Percentiles rank a stretch among this genome's conserved stretches.
These are phyloP conservation scores for Claviceps sorghi DNA, from an alignment of 2,329 filamentous ascomycete species.

Conservation along the genomic window DNA sequence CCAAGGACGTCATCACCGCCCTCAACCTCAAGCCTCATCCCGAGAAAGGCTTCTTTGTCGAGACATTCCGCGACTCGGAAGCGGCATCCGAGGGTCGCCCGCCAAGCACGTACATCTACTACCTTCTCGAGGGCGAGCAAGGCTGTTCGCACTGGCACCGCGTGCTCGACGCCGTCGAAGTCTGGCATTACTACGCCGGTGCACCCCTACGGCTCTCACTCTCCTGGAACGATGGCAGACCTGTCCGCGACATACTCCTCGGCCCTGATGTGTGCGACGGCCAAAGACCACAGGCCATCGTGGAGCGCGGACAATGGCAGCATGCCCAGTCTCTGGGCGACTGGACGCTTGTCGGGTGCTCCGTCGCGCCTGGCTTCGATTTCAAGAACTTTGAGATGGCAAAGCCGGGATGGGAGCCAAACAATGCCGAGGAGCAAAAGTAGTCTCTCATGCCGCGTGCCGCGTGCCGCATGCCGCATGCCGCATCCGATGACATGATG, in stretches of 20 bases:
- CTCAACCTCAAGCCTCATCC: slow-evolving; percentile 28
- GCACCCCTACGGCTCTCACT: slow-evolving; percentile 32
- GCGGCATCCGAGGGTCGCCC: slow-evolving; percentile 20
- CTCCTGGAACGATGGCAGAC: slow-evolving; percentile 27
- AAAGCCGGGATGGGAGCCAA: slow-evolving; percentile 17
- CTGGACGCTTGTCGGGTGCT: slow-evolving; percentile 33
- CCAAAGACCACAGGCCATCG: slow-evolving; percentile 28
- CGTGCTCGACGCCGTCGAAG: slow-evolving; percentile 29
- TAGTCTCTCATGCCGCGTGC: neutral
- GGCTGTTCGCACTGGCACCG: slow-evolving; percentile 36
- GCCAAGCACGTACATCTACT: slow-evolving; percentile 36
- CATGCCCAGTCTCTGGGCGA: slow-evolving; percentile 27
- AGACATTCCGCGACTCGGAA: slow-evolving; percentile 30
- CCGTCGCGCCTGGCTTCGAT: slow-evolving; percentile 15
- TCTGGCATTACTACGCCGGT: slow-evolving; percentile 41
- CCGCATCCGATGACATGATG: neutral
- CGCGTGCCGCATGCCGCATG: no score
- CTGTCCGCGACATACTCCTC: slow-evolving; percentile 20
- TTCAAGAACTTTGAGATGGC: slow-evolving; percentile 18
- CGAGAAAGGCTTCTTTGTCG: slow-evolving; percentile 34
- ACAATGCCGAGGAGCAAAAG: neutral
- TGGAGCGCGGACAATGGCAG: slow-evolving; percentile 30
- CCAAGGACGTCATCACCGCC: slow-evolving; percentile 27
- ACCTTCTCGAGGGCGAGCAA: slow-evolving; percentile 30
- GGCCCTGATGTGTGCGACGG: slow-evolving; percentile 28